Evolutionary conservation across 768 basidiomycete species (phyloP), one percentile per base, ranked within the genome.

Genomic region (Tylopilus sp.): DNA sequence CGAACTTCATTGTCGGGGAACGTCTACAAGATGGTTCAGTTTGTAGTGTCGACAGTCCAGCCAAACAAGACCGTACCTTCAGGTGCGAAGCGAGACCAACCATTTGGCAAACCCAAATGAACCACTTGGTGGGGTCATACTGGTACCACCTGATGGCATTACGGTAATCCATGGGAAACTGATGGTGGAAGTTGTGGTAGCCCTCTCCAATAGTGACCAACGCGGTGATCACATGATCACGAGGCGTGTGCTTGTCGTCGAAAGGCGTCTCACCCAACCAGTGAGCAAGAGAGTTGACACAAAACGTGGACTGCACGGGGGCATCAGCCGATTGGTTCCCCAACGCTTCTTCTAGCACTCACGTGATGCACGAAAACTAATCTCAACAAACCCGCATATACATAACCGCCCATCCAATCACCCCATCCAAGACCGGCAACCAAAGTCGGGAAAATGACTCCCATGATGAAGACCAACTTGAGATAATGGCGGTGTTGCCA

Each of bases 121-220:
- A 84, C 94, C 93, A 95, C 73, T 96, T 94, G 4, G 93, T 94
- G 4, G 92, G 92, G 66, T 94, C 91, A 63, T 92, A 93, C 68
- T 94, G 92, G 67, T 83, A 84, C 84, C 85, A 87, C 71, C 79
- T 92, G 78, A 96, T 92, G 52, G 94, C 94, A 65, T 96, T 96
- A 24, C 94, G 83, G 76, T 94, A 98, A 71, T 98, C 94, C 89
- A 92, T 92, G 8, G 94, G 94, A 82, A 96, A 96, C 53, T 83
- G 84, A 66, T 98, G 94, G 75, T 98, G 94, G 83, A 96, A 96
- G 73, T 98, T 98, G 78, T 98, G 94, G 76, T 98, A 98, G 16
- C 94, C 94, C 71, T 98, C 94, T 49, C 94, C 94, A 63, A 95
- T 86, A 33, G 94, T 97, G 55, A 84, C 86, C 28, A 97, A 75